Evolutionary conservation across 352 stramenopile genomes (phyloP).

Genomic region (Phytophthora sp.): DNA sequence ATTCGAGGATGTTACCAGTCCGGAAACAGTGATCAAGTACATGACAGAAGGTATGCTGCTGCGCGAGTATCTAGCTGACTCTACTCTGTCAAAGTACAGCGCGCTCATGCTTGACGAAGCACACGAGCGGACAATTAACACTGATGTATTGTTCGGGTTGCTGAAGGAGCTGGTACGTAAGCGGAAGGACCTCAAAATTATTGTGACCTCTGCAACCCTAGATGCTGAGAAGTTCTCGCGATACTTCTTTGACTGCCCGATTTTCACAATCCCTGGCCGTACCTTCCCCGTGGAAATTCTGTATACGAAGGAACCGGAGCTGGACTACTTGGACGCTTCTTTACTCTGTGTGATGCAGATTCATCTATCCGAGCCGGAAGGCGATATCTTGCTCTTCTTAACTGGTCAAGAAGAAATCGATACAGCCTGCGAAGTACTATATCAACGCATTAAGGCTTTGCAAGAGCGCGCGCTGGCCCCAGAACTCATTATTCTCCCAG

Average conservation of each 20-base stretch:
- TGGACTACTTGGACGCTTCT: slow-evolving; percentile 98
- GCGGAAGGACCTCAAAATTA: slow-evolving; percentile 90
- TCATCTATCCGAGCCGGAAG: slow-evolving; percentile 97
- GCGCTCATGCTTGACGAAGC: slow-evolving; percentile 98
- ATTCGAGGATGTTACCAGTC: slow-evolving; percentile 86
- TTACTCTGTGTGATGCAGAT: slow-evolving; percentile 99
- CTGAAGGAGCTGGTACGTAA: slow-evolving; percentile 90
- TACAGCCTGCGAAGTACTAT: slow-evolving; percentile 97
- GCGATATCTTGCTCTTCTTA: slow-evolving; percentile 99
- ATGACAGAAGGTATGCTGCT: slow-evolving; percentile 99
- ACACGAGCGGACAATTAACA: slow-evolving; percentile 98
- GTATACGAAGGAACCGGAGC: slow-evolving; percentile 98
- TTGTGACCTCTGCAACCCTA: slow-evolving; percentile 94
- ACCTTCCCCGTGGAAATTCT: slow-evolving; percentile 98
- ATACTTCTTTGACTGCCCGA: slow-evolving; percentile 98
- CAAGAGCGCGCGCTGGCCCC: slow-evolving; percentile 93
- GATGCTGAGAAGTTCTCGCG: slow-evolving; percentile 98
- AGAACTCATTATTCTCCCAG: slow-evolving; percentile 98
- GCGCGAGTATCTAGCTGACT: slow-evolving; percentile 98
- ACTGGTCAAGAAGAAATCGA: slow-evolving; percentile 99
- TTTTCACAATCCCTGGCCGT: slow-evolving; percentile 98
- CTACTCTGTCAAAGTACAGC: slow-evolving; percentile 94
- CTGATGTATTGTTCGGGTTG: slow-evolving; percentile 98
- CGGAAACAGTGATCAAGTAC: slow-evolving; percentile 99
- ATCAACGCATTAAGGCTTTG: slow-evolving; percentile 97